Percentiles rank a stretch among this genome's conserved stretches.
Evolutionary conservation across 1,284 basidiomycete species (phyloP).

Genomic region (Heterobasidion annosum): DNA sequence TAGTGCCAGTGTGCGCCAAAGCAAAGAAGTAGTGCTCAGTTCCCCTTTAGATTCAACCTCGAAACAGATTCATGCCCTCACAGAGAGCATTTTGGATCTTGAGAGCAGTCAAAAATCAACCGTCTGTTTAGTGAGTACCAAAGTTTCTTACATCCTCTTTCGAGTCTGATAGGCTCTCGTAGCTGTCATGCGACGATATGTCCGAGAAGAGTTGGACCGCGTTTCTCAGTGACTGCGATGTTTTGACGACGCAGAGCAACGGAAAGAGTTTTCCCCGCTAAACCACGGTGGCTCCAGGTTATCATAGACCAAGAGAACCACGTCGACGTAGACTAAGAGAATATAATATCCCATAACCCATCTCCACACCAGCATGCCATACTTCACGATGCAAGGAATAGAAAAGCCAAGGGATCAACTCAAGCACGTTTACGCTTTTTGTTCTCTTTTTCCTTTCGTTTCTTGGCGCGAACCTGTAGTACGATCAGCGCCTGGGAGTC

Average conservation of each 20-base stretch:
- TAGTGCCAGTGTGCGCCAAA: slow-evolving; percentile 41
- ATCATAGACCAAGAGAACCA: neutral
- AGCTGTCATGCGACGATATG: slow-evolving; percentile 39
- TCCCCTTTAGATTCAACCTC: slow-evolving; percentile 4
- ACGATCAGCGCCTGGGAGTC: no score
- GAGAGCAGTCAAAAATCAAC: slow-evolving; percentile 45
- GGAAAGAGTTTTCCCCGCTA: slow-evolving; percentile 6
- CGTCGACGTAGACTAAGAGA: no score
- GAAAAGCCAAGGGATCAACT: neutral
- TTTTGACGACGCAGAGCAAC: slow-evolving; percentile 28
- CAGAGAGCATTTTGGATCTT: slow-evolving; percentile 34
- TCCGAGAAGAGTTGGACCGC: slow-evolving; percentile 36
- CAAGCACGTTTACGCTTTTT: slow-evolving; percentile 45
- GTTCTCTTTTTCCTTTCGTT: slow-evolving; percentile 56
- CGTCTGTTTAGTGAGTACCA: slow-evolving; percentile 41
- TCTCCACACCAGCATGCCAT: neutral
- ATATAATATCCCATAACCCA: no score
- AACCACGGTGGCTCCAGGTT: neutral
- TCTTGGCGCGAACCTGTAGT: slow-evolving; percentile 57
- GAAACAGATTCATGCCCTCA: slow-evolving; percentile 12
- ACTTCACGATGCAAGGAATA: slow-evolving; percentile 3
- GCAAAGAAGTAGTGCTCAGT: slow-evolving; percentile 19
- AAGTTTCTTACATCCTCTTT: neutral
- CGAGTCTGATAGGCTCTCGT: slow-evolving; percentile 1
- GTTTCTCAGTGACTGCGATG: slow-evolving; percentile 50